Percentiles rank a stretch among this genome's conserved stretches.
phyloP scores from a whole-genome alignment of 2,329 filamentous ascomycete genomes.

The Fusarium sp. region DNA sequence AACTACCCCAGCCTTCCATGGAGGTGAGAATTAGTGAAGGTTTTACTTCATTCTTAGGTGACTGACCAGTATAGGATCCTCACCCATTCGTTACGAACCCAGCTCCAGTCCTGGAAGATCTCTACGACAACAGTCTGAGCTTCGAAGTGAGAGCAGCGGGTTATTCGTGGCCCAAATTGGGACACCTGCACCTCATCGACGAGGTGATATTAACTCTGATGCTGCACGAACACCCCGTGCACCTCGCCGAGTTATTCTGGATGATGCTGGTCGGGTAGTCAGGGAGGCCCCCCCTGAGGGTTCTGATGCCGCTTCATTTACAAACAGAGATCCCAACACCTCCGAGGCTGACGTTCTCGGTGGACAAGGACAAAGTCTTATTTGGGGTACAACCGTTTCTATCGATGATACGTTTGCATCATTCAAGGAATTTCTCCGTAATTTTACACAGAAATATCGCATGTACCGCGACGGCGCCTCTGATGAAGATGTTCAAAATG shows the following conservation, averaged over 20 bases:
- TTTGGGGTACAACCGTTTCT: constrained; percentile 98
- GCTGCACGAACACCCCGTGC: constrained; percentile 68
- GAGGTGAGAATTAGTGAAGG: constrained; percentile 64
- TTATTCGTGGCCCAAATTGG: constrained; percentile 79
- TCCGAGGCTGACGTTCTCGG: constrained; percentile 92
- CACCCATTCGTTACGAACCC: constrained; percentile 89
- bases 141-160: constrained; percentile 85
- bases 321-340: constrained; percentile 80
- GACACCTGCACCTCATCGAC: constrained; percentile 67
- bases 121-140: constrained; percentile 73
- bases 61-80: constrained; percentile 75
- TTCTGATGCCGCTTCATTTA: constrained; percentile 72
- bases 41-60: not conserved
- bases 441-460: constrained; percentile 94
- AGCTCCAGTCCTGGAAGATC: constrained; percentile 86
- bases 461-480: constrained; percentile 89
- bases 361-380: constrained; percentile 82
- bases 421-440: constrained; percentile 92
- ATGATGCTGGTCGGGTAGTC: constrained; percentile 69
- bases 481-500: constrained; percentile 76
- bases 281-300: constrained; percentile 63
- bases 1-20: constrained; percentile 66
- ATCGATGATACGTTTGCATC: constrained; percentile 87
- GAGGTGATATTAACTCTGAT: constrained; percentile 91
- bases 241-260: constrained; percentile 68